phyloP scores from a whole-genome alignment of 108 stramenopile genomes.

The Cyclotella baltica region DNA sequence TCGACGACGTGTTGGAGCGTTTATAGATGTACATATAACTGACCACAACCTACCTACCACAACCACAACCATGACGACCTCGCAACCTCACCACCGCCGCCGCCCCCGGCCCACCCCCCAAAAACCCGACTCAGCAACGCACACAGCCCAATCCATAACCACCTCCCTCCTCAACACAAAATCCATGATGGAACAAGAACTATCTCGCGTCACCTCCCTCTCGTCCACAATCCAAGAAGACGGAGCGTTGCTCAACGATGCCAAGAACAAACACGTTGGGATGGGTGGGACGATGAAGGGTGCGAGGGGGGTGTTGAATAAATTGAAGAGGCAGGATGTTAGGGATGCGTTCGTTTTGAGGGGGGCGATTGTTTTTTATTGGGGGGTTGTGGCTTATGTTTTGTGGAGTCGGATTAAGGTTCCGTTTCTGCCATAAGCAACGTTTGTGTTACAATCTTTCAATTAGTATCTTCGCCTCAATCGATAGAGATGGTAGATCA shows the following conservation, averaged over 20 bases:
- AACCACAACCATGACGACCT: neutral
- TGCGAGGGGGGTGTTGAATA: conserved; percentile 30
- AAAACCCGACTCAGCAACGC: conserved; percentile 35
- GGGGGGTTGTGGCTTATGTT: conserved; percentile 47
- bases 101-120: neutral
- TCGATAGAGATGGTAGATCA: neutral
- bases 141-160: conserved; percentile 48
- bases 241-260: conserved; percentile 26
- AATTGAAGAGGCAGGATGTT: conserved; percentile 44
- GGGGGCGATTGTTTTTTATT: conserved; percentile 41
- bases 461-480: neutral
- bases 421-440: conserved; percentile 41
- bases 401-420: conserved; percentile 53
- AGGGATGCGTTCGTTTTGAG: conserved; percentile 52
- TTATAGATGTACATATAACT: too few species aligned
- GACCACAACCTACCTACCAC: too few species aligned
- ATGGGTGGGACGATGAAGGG: conserved; percentile 56
- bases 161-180: conserved; percentile 46
- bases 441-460: neutral
- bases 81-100: neutral
- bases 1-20: too few species aligned
- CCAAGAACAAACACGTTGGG: conserved; percentile 39
- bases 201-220: conserved; percentile 36
- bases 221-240: conserved; percentile 41
- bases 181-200: conserved; percentile 47